Base-by-base conservation (phyloP, 139 green algal genomes). In the Chlamydomonas eustigma region DNA sequence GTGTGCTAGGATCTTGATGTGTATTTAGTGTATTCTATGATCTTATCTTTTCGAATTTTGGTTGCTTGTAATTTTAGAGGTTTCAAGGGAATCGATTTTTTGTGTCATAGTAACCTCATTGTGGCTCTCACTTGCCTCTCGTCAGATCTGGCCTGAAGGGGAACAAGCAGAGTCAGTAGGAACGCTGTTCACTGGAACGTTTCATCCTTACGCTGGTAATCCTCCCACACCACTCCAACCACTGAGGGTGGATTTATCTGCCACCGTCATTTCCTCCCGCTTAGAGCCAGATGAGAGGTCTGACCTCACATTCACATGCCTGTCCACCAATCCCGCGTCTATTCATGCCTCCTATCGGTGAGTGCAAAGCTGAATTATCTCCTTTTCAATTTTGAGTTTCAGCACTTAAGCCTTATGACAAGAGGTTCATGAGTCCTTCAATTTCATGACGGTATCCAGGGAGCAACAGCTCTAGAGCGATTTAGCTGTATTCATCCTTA, bases 151-250 rank as follows among this genome's bases (percentile, higher is more conserved):
- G 69, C 58, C 73, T n/a, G 58, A 25, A 2, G 78, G 78, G 28
- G 37, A 70, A 1, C 12, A 24, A 1, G 80, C 37, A 22, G 73
- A 86, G 6, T 28, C 28, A 0, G 51, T 82, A 3, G 81, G 81
- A 31, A 73, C 63, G 30, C 39, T 86, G 52, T 24, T 86, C 2
- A 76, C 73, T 0, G 79, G 79, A 8, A 78, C 77, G 0, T 88
- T 88, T 77, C 83, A 88, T 64, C 74, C 79, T 12, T 76, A 81
- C 31, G 83, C 83, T 8, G 79, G 78, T 38, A 39, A 66, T 36
- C 83, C 83, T 2, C 75, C 76, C 18, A 70, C 71, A 25, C 83
- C 79, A 51, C 69, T 88, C 50, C 67, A 81, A 69, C 72, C 76
- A 4, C 79, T 88, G 33, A 69, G 80, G 0, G 74, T 88, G 30